Evolutionary conservation across 2,329 filamentous ascomycete genomes (phyloP), one percentile per base, ranked within the genome.

Genomic region (Pyrenophora teres): DNA sequence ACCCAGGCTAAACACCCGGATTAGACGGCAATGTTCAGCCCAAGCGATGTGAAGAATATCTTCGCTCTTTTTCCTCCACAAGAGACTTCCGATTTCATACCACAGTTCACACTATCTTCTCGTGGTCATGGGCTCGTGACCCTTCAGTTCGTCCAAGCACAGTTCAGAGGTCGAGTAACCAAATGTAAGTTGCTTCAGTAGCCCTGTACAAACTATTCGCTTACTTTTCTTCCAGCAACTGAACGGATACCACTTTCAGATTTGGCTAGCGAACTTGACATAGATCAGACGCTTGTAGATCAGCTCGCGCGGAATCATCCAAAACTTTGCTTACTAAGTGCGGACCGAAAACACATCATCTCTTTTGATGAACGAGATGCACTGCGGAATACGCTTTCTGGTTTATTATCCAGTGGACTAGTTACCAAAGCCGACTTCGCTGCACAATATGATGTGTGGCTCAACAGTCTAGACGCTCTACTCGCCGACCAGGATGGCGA

Each of bases 1-100:
- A 58, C 32, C 35, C 3, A 32, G 13, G 12, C 8, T 18, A 5
- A 21, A 21, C 19, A 21, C 5, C 19, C 15, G 30, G 25, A 25
- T n/a, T 19, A 7, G 1, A 18, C 33, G 19, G 40, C 6, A 9
- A 73, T 73, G 69, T 74, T 74, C 42, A 69, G 70, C 7, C 44
- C 50, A n/a, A 63, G 67, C 23, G 71, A 74, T 48, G 57, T 69
- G 8, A 64, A 57, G 31, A 61, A 69, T 15, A 52, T 73, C 3
- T 62, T 63, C 21, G 46, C 55, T 12, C 42, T 63, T 10, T 62
- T 72, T 12, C 63, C 59, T 38, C 63, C 63, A 6, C 46, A 49
- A 23, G 58, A 59, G 10, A 54, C 16, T 30, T 44, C 25, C 27
- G 27, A 37, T 16, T 38, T 46, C 9, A 42, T 56, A 38, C 61